Evolutionary conservation across 176 grass and related monocot species (phyloP).

Genomic region (Typha latifolia): DNA sequence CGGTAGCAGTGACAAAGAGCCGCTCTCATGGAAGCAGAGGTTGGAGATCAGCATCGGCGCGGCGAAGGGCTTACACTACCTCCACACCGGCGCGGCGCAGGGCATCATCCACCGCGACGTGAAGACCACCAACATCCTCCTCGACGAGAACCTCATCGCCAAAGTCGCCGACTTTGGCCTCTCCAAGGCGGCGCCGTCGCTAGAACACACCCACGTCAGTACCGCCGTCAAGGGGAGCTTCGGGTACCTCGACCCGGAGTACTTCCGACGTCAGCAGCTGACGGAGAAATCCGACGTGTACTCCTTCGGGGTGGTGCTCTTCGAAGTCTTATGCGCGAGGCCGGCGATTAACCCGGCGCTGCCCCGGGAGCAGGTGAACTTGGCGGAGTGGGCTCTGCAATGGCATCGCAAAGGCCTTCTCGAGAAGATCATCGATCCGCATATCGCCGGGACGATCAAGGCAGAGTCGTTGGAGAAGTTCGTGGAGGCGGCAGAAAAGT

Average conservation of each 20-base stretch:
- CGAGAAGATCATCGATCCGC: constrained; percentile 69
- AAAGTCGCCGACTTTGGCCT: constrained; percentile 90
- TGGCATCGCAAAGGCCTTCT: constrained; percentile 66
- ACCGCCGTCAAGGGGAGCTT: constrained; percentile 98
- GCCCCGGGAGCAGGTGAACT: constrained; percentile 87
- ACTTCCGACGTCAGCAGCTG: constrained; percentile 90
- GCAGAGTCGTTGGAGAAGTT: constrained; percentile 63
- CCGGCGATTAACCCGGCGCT: constrained; percentile 90
- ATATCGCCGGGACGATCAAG: constrained; percentile 52
- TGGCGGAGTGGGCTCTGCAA: constrained; percentile 79
- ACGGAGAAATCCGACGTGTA: constrained; percentile 96
- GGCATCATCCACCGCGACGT: constrained; percentile 99
- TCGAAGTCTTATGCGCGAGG: constrained; percentile 78
- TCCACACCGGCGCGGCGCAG: constrained; percentile 91
- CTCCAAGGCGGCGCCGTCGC: constrained; percentile 75
- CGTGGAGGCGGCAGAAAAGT: constrained; percentile 87
- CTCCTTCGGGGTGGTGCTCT: constrained; percentile 90
- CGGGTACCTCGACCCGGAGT: constrained; percentile 92
- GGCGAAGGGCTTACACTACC: constrained; percentile 83
- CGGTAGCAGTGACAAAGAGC: constrained; percentile 38
- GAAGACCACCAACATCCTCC: constrained; percentile 94
- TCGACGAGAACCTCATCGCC: constrained; percentile 77
- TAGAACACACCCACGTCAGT: constrained; percentile 92
- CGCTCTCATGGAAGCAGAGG: constrained; percentile 78
- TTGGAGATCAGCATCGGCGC: constrained; percentile 86